phyloP scores from a whole-genome alignment of 2,329 filamentous ascomycete genomes.

The Monilinia vaccinii-corymbosi region DNA sequence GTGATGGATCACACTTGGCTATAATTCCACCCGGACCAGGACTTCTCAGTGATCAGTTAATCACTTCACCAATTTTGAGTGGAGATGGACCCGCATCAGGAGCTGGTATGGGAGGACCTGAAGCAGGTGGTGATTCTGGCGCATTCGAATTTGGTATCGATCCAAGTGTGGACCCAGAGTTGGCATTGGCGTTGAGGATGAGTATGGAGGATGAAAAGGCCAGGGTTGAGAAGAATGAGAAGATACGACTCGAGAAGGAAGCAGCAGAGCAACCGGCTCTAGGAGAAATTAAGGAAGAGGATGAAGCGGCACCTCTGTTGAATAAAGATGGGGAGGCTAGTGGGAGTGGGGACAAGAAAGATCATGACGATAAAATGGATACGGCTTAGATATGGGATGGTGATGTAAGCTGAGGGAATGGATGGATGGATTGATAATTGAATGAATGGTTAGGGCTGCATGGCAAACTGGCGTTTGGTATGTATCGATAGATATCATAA shows the following conservation, averaged over 20 bases:
- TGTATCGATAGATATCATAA: slow-evolving; percentile 29
- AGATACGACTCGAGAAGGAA: slow-evolving; percentile 49
- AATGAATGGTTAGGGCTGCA: slow-evolving; percentile 19
- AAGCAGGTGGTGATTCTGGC: slow-evolving; percentile 46
- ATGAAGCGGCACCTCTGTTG: slow-evolving; percentile 56
- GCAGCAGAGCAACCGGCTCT: slow-evolving; percentile 65
- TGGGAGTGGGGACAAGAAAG: slow-evolving; percentile 46
- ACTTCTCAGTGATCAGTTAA: slow-evolving; percentile 83
- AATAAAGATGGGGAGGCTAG: slow-evolving; percentile 56
- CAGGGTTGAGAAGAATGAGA: slow-evolving; percentile 76
- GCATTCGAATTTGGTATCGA: slow-evolving; percentile 85
- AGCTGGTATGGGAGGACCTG: slow-evolving; percentile 41
- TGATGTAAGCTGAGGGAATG: slow-evolving; percentile 43
- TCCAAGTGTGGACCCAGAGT: slow-evolving; percentile 81
- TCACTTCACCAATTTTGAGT: slow-evolving; percentile 81
- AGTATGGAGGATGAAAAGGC: slow-evolving; percentile 98
- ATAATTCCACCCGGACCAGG: slow-evolving; percentile 86
- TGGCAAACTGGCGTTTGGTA: slow-evolving; percentile 29
- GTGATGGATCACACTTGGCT: slow-evolving; percentile 83
- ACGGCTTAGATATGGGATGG: slow-evolving; percentile 50
- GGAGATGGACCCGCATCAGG: slow-evolving; percentile 61
- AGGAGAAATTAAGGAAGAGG: slow-evolving; percentile 74
- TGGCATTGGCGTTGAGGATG: slow-evolving; percentile 91
- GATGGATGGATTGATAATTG: slow-evolving; percentile 92
- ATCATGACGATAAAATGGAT: slow-evolving; percentile 77